These are phyloP conservation scores for Leucosporidium scottii DNA, from an alignment of 768 basidiomycete species.

Conservation along the genomic window DNA sequence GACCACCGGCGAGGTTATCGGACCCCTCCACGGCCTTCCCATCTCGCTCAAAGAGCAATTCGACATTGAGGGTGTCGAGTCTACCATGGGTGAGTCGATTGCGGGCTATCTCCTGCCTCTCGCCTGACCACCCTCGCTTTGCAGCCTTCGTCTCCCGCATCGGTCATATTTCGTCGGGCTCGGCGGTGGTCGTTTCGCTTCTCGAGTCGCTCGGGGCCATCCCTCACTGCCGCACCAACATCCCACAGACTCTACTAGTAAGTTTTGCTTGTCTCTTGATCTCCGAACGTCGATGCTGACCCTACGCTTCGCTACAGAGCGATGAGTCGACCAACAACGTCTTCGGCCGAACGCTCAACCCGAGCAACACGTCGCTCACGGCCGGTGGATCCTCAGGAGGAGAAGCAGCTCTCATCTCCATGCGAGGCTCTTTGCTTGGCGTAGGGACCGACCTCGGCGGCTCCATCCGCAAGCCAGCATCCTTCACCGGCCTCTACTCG, in stretches of 20 bases:
- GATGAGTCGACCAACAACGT: conserved; percentile 69
- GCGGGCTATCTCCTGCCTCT: conserved; percentile 48
- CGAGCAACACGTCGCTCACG: conserved; percentile 34
- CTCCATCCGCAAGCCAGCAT: conserved; percentile 59
- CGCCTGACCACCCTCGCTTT: neutral
- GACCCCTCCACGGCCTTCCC: conserved; percentile 49
- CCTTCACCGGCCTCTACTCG: conserved; percentile 57
- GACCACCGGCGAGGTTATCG: conserved; percentile 58
- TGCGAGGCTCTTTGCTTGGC: conserved; percentile 35
- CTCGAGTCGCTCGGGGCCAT: conserved; percentile 26
- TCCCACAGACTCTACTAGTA: conserved; percentile 34
- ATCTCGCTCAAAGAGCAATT: conserved; percentile 43
- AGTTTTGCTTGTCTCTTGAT: neutral
- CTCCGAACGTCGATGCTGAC: too few species aligned
- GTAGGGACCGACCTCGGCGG: conserved; percentile 44
- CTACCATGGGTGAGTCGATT: conserved; percentile 5
- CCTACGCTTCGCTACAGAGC: conserved; percentile 49
- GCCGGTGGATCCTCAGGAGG: conserved; percentile 37
- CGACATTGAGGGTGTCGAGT: conserved; percentile 37
- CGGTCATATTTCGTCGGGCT: conserved; percentile 17
- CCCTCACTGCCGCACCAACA: conserved; percentile 30
- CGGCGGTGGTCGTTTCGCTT: conserved; percentile 15
- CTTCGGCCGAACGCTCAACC: conserved; percentile 64
- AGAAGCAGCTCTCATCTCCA: conserved; percentile 37
- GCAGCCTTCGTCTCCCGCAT: conserved; percentile 35